Evolutionary conservation across 1,284 basidiomycete genomes (phyloP), one percentile per base, ranked within the genome.

Genomic region (Moesziomyces antarcticus): DNA sequence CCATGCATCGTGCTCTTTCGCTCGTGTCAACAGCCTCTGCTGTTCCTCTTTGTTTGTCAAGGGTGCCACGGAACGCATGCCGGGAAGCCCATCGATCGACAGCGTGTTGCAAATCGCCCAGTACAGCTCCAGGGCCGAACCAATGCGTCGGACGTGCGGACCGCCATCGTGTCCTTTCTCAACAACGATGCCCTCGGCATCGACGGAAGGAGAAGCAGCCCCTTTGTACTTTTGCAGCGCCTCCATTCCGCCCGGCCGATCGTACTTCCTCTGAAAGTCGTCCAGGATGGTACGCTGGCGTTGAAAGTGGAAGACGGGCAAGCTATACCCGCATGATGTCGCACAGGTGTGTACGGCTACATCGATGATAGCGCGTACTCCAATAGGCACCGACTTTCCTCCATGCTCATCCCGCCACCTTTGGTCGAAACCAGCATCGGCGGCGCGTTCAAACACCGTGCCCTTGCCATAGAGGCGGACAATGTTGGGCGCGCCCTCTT

Each of bases 401-500:
- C 25, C 24, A 37, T 47, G 44, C 44, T 46, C 21, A 9, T 21
- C 21, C 24, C 24, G 44, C 44, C 44, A 46, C 16, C 13, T 46
- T 11, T 24, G 20, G 24, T 46, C 24, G 30, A 56, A 45, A 21
- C 16, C 37, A 22, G 22, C 41, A 20, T 50, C 30, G 45, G 25
- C n/a, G 33, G 27, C 54, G 25, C 24, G 53, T n/a, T 56, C 45
- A 46, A 30, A 54, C 3, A 56, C 56, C 25, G 33, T 46, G 21
- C 56, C 56, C 22, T 52, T 51, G 37, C 58, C 58, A 30, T 46
- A 60, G 20, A 60, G n/a, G n/a, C 58, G 50, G 21, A 60, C 50
- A 10, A 60, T 60, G 43, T 46, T 45, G n/a, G 58, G 58, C 18
- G 50, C 37, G n/a, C 58, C 58, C 33, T 60, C 50, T 25, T 52